A percentile compares a stretch with the other conserved stretches of the same genome.
Evolutionary conservation across 1,284 basidiomycete genomes (phyloP).

Genomic region (Fomitopsis palustris): DNA sequence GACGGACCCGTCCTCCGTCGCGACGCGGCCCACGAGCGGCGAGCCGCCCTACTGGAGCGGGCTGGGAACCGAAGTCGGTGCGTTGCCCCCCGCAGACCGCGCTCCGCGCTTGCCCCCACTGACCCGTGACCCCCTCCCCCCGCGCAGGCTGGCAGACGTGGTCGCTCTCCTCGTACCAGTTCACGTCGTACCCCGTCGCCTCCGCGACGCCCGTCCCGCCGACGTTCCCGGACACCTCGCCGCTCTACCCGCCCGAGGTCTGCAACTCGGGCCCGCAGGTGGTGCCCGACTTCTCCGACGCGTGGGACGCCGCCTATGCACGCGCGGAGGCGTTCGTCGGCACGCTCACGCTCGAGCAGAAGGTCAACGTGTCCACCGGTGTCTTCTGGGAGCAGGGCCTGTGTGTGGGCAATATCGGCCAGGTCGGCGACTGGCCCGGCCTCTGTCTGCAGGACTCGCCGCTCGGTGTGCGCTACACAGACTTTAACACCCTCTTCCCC

Average conservation of each 20-base stretch:
- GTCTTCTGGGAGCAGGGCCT: conserved; percentile 42
- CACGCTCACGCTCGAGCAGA: conserved; percentile 36
- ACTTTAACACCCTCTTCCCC: conserved; percentile 62
- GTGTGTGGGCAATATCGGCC: conserved; percentile 41
- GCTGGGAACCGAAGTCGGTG: conserved; percentile 21
- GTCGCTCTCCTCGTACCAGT: conserved; percentile 20
- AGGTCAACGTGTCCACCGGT: conserved; percentile 39
- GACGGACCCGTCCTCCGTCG: conserved; percentile 6
- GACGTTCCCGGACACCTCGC: conserved; percentile 25
- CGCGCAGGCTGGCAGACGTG: conserved; percentile 18
- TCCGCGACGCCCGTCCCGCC: conserved; percentile 26
- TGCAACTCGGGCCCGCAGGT: conserved; percentile 22
- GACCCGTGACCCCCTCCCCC: background rate
- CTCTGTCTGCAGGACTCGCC: conserved; percentile 67
- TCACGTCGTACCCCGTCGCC: conserved; percentile 31
- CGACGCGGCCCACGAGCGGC: conserved; percentile 6
- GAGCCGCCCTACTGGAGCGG: conserved; percentile 18
- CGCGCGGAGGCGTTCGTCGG: conserved; percentile 35
- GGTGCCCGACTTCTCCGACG: conserved; percentile 41
- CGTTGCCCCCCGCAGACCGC: conserved; percentile 2
- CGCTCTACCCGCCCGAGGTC: conserved; percentile 27
- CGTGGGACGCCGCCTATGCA: conserved; percentile 38
- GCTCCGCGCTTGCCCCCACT: background rate
- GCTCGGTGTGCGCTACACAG: conserved; percentile 37
- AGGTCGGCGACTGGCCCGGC: conserved; percentile 45